Percentiles rank a stretch among this genome's conserved stretches.
phyloP scores from a whole-genome alignment of 768 basidiomycete genomes.

The Pleurotus ostreatus region DNA sequence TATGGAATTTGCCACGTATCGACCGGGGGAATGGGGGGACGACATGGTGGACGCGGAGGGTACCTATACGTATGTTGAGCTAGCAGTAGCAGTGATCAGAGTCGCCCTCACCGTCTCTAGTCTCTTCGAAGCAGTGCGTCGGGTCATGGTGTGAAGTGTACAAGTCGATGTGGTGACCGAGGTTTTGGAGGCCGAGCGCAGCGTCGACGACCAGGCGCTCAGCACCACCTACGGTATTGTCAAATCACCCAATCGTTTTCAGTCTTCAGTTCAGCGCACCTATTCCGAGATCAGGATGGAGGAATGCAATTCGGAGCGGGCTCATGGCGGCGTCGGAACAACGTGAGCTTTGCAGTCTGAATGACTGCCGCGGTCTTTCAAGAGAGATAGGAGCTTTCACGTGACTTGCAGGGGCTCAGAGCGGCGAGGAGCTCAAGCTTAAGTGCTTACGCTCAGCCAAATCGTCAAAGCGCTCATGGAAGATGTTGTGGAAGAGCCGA shows the following conservation, averaged over 20 bases:
- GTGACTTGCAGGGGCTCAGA: too few species aligned
- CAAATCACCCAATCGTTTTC: slow-evolving; percentile 4
- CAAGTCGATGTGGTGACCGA: slow-evolving; percentile 82
- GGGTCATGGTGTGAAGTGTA: slow-evolving; percentile 94
- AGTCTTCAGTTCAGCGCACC: slow-evolving; percentile 41
- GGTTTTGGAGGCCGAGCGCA: slow-evolving; percentile 79
- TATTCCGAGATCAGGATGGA: slow-evolving; percentile 94
- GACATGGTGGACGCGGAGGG: slow-evolving; percentile 71
- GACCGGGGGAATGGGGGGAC: slow-evolving; percentile 77
- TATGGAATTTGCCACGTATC: slow-evolving; percentile 77
- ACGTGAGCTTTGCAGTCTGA: too few species aligned
- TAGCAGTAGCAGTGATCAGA: not conserved
- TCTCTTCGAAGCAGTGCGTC: slow-evolving; percentile 90
- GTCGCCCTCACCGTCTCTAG: slow-evolving; percentile 65
- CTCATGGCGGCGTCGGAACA: too few species aligned
- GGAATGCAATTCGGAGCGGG: slow-evolving; percentile 64
- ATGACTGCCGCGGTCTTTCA: too few species aligned
- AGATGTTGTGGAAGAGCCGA: too few species aligned
- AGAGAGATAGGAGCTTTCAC: too few species aligned
- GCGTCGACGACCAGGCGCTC: slow-evolving; percentile 95
- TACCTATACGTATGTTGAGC: slow-evolving; percentile 44
- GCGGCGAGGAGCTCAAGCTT: too few species aligned
- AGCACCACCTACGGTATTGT: slow-evolving; percentile 69
- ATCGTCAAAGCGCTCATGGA: too few species aligned
- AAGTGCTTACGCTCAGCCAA: too few species aligned